Conservation (phyloP, 768 basidiomycete genomes). For the Amylocystis lapponica region DNA sequence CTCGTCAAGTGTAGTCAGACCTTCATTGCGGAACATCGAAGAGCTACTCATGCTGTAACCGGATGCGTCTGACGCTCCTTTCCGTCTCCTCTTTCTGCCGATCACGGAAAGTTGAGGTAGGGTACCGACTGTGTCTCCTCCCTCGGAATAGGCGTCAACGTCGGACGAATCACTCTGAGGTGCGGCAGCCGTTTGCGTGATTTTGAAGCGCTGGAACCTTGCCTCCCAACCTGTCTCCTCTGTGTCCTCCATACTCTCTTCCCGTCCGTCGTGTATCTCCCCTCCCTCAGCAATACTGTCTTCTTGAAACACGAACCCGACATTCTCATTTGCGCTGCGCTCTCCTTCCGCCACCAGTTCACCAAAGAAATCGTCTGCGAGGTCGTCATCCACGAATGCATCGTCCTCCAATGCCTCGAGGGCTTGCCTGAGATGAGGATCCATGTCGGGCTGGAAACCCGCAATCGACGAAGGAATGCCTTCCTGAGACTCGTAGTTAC, state of each 20-base stretch:
- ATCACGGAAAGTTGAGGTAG: slow-evolving; percentile 74
- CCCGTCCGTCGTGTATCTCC: slow-evolving; percentile 19
- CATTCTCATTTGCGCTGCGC: slow-evolving; percentile 50
- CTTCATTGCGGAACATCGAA: slow-evolving; percentile 90
- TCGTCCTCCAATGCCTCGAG: slow-evolving; percentile 95
- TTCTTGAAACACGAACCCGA: slow-evolving; percentile 66
- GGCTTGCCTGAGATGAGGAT: slow-evolving; percentile 88
- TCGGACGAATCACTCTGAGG: slow-evolving; percentile 30
- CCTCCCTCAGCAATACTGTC: slow-evolving; percentile 34
- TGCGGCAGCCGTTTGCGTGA: slow-evolving; percentile 28
- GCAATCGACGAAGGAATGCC: slow-evolving; percentile 76
- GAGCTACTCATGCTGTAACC: slow-evolving; percentile 98
- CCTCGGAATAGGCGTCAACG: slow-evolving; percentile 55
- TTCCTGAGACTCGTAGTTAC: slow-evolving; percentile 70
- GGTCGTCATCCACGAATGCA: slow-evolving; percentile 77
- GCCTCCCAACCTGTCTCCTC: slow-evolving; percentile 62
- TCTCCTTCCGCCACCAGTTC: slow-evolving; percentile 72
- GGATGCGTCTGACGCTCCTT: slow-evolving; percentile 77
- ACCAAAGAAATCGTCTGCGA: slow-evolving; percentile 73
- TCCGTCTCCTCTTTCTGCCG: slow-evolving; percentile 69
- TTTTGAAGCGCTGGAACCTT: slow-evolving; percentile 78
- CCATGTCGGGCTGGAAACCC: slow-evolving; percentile 94
- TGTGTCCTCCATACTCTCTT: slow-evolving; percentile 10
- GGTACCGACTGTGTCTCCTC: slow-evolving; percentile 74
- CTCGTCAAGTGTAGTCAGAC: slow-evolving; percentile 84